Percentiles rank a stretch among this genome's conserved stretches.
Conservation (phyloP, 2,329 filamentous ascomycete genomes). For the Pseudogymnoascus sp. region DNA sequence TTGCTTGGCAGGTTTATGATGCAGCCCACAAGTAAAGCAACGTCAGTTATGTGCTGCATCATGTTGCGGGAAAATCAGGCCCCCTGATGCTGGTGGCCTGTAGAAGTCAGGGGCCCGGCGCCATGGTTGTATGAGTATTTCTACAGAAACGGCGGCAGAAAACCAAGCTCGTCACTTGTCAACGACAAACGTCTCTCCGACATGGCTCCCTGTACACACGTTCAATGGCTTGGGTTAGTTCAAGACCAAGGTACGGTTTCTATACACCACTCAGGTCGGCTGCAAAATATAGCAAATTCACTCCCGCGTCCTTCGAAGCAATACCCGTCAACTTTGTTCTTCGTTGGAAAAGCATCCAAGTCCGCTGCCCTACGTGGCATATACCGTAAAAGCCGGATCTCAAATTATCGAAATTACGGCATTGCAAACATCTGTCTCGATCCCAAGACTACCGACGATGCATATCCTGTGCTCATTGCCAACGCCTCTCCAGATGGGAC, state of each 20-base stretch:
- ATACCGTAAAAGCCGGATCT: conserved; percentile 13
- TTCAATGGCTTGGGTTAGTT: neutral
- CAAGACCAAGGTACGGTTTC: neutral
- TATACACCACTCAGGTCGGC: conserved; percentile 12
- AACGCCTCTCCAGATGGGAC: conserved; percentile 12
- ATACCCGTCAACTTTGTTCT: conserved; percentile 14
- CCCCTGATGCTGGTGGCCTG: neutral
- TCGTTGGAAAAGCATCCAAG: conserved; percentile 14
- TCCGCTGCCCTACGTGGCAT: conserved; percentile 11
- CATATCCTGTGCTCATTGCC: conserved; percentile 15
- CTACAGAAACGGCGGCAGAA: neutral
- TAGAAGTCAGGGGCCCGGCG: neutral
- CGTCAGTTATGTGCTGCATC: neutral
- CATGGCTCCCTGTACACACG: neutral
- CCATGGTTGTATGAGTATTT: neutral
- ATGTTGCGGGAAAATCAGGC: neutral
- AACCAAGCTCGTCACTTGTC: neutral
- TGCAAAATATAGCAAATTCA: conserved; percentile 13
- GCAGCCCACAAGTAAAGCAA: neutral
- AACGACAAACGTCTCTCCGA: neutral
- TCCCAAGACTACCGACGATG: conserved; percentile 10
- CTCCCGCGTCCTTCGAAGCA: conserved; percentile 13
- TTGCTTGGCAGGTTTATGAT: neutral
- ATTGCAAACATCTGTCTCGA: conserved; percentile 16
- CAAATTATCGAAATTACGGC: conserved; percentile 13